Conservation (phyloP, 2,329 filamentous ascomycete species). For the Fusarium dimerum region DNA sequence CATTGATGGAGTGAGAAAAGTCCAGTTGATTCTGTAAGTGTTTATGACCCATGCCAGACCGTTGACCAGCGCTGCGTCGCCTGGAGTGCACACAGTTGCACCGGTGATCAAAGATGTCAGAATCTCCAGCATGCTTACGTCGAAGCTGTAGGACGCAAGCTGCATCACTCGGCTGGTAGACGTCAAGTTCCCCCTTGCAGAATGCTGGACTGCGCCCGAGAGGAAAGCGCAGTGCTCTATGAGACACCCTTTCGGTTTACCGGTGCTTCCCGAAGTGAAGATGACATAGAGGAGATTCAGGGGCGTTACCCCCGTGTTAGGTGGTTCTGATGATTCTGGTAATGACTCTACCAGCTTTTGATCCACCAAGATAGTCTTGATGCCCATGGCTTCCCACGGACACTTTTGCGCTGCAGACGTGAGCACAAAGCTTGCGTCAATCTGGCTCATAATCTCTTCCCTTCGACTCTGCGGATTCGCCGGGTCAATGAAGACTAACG, state of each 20-base stretch:
- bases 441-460: not conserved
- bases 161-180: constrained; percentile 8
- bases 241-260: constrained; percentile 54
- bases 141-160: constrained; percentile 20
- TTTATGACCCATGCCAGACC: constrained; percentile 12
- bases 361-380: constrained; percentile 31
- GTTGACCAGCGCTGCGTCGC: constrained; percentile 4
- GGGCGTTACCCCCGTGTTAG: not conserved
- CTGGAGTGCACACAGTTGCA: constrained; percentile 13
- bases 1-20: constrained; percentile 20
- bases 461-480: constrained; percentile 1
- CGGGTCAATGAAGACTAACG: constrained; percentile 16
- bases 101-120: constrained; percentile 6
- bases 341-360: not conserved
- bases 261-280: constrained; percentile 58
- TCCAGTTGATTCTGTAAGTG: constrained; percentile 7
- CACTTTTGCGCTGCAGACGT: constrained; percentile 4
- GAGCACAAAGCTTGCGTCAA: constrained; percentile 1
- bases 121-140: constrained; percentile 8
- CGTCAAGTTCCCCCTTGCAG: constrained; percentile 1
- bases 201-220: constrained; percentile 3
- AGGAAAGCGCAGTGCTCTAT: constrained; percentile 34
- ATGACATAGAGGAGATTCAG: constrained; percentile 29
- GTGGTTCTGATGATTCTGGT: not conserved
- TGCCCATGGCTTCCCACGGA: not conserved